phyloP scores from a whole-genome alignment of 306 rosid genomes.

The Morella rubra region DNA sequence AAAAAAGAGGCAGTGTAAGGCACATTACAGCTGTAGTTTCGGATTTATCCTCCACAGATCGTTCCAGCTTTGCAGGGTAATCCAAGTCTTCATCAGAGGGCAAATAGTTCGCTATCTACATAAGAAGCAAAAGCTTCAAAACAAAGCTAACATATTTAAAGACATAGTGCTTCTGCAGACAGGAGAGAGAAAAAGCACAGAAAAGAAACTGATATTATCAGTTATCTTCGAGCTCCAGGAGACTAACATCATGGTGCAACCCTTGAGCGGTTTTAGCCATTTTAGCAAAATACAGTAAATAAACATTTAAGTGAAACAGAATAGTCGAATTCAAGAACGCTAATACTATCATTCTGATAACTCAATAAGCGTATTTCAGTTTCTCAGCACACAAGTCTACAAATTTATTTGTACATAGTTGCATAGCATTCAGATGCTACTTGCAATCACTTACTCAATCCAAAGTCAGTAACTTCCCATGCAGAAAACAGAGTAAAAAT shows the following conservation, averaged over 20 bases:
- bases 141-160: constrained; percentile 26
- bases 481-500: neutral
- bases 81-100: constrained; percentile 87
- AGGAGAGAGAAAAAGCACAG: neutral
- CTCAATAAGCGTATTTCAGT: constrained; percentile 4
- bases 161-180: neutral
- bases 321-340: constrained; percentile 8
- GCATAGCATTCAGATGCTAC: constrained; percentile 11
- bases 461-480: neutral
- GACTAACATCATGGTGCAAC: too few species aligned
- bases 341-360: constrained; percentile 10
- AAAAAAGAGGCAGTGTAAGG: constrained; percentile 25
- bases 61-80: constrained; percentile 95
- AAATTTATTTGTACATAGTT: constrained; percentile 12
- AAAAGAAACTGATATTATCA: neutral
- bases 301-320: neutral
- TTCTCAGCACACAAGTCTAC: neutral
- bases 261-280: neutral
- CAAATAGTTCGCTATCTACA: constrained; percentile 84
- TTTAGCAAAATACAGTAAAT: neutral
- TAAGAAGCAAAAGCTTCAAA: constrained; percentile 13
- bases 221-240: neutral
- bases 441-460: neutral
- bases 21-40: constrained; percentile 64
- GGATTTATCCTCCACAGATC: constrained; percentile 46